Conservation (phyloP, 148 eudicot genomes). For the Vaccinium myrtillus region DNA sequence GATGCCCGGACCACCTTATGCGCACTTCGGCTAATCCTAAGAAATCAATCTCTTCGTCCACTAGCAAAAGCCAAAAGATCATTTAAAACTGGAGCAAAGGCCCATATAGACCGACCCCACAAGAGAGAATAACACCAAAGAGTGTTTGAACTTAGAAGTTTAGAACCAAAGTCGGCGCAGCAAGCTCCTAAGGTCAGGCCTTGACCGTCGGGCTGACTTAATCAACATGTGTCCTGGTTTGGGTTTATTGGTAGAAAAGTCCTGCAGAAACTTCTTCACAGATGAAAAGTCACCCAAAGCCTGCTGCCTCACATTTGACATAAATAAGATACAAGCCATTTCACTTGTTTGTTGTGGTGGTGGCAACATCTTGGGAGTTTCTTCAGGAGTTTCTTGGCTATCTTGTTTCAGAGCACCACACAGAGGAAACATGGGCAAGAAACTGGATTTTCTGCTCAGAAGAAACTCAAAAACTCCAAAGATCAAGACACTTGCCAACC, state of each 20-base stretch:
- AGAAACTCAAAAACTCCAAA: constrained; percentile 28
- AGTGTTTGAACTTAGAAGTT: neutral
- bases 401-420: neutral
- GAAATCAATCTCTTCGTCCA: neutral
- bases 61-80: neutral
- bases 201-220: neutral
- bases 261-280: neutral
- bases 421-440: constrained; percentile 26
- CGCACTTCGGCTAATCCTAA: neutral
- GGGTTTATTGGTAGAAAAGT: neutral
- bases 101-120: neutral
- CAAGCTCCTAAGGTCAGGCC: neutral
- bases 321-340: neutral
- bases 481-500: constrained; percentile 22
- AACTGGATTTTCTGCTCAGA: constrained; percentile 38
- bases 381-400: neutral
- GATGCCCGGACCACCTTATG: neutral
- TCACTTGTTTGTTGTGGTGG: neutral
- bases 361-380: constrained; percentile 6
- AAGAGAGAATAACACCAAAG: neutral
- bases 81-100: neutral
- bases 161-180: neutral
- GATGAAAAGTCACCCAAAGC: constrained; percentile 13
- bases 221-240: neutral
- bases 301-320: neutral